A percentile compares a stretch with the other conserved stretches of the same genome.
phyloP scores from a whole-genome alignment of 2,329 filamentous ascomycete species.

The Aspergillus pseudoglaucus region DNA sequence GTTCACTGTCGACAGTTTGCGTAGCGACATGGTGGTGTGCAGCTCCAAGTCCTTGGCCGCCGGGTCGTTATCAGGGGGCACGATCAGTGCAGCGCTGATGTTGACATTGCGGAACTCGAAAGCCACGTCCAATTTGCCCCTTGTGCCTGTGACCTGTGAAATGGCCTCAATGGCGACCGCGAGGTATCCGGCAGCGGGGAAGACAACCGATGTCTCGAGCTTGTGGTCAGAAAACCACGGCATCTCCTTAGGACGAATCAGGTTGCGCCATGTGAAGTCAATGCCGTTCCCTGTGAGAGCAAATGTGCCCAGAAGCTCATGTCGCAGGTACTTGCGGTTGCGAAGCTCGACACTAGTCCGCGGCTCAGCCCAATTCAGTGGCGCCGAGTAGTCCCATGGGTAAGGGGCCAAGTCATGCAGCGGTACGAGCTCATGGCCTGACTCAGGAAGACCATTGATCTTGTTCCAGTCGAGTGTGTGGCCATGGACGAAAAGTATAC shows the following conservation, averaged over 20 bases:
- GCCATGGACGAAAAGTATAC: not conserved
- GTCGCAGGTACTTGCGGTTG: not conserved
- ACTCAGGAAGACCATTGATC: not conserved
- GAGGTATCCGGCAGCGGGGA: not conserved
- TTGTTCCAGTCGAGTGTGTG: slow-evolving; percentile 6
- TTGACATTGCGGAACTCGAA: slow-evolving; percentile 8
- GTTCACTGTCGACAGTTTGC: not conserved
- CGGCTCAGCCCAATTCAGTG: slow-evolving; percentile 6
- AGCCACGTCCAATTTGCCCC: slow-evolving; percentile 1
- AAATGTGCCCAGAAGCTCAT: not conserved
- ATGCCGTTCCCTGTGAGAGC: not conserved
- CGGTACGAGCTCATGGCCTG: too few relatives aligned
- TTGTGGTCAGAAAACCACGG: not conserved
- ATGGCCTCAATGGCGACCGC: not conserved
- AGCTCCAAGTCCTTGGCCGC: not conserved
- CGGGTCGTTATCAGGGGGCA: not conserved
- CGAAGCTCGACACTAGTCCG: not conserved
- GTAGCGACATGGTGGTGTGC: not conserved
- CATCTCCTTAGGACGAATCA: not conserved
- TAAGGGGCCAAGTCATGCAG: slow-evolving; percentile 4
- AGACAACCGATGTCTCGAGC: slow-evolving; percentile 1
- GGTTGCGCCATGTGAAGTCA: not conserved
- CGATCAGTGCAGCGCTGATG: not conserved
- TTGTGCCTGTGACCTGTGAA: too few relatives aligned
- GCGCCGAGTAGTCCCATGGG: slow-evolving; percentile 6